Conservation (phyloP, 371 early-diverging fungal genomes). For the Racocetra persica region DNA sequence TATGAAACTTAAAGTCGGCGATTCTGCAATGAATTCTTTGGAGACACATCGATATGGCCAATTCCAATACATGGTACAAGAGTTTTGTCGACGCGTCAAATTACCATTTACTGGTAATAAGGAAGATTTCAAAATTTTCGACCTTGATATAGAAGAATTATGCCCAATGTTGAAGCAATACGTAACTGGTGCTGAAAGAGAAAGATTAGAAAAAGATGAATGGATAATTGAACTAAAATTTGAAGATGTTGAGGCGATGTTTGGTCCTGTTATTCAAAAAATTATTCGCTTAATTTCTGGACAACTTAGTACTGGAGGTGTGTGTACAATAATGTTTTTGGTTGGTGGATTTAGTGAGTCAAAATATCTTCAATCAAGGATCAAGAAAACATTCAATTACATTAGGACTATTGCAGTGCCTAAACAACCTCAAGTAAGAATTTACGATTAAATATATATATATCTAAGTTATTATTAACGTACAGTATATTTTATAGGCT, state of each 20-base stretch:
- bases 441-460: too few species aligned
- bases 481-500: background rate
- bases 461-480: background rate
- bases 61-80: constrained; percentile 13
- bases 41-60: too few species aligned
- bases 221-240: constrained; percentile 39
- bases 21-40: background rate
- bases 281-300: constrained; percentile 63
- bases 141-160: constrained; percentile 35
- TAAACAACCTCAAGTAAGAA: constrained; percentile 43
- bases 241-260: constrained; percentile 47
- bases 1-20: constrained; percentile 11
- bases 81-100: background rate
- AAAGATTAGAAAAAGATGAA: background rate
- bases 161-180: constrained; percentile 32
- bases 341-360: constrained; percentile 65
- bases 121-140: background rate
- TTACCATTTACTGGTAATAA: background rate
- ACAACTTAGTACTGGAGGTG: constrained; percentile 59
- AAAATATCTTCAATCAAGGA: constrained; percentile 53
- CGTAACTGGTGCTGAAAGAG: background rate
- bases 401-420: constrained; percentile 45
- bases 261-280: constrained; percentile 66
- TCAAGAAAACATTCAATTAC: constrained; percentile 34
- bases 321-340: constrained; percentile 55